Base-by-base conservation (phyloP, 169 alveolate genomes). In the Plasmodium falciparum region DNA sequence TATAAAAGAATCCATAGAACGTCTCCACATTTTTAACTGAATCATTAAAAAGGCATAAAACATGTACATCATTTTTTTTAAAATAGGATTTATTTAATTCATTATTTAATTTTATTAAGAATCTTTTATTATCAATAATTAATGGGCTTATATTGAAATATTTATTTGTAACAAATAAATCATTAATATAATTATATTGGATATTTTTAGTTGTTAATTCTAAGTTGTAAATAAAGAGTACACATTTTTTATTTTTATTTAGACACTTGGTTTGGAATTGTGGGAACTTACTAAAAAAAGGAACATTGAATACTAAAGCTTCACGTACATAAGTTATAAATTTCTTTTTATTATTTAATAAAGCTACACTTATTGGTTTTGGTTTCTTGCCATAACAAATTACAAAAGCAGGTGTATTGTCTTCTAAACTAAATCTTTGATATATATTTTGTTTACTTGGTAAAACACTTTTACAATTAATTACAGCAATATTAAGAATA, bases 231-330 rank as follows among this genome's bases (percentile, higher is more conserved):
- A 85, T 70, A 62, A 85, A 85, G 7, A 85, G 20, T 20, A 85
- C 17, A 59, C 91, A 85, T 85, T 69, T 85, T 50, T 85, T 69
- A 69, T 85, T 85, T 70, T 71, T 58, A 65, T 85, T 85, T 54
- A 85, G 11, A 20, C 91, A 85, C 70, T 85, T 85, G 47, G 88
- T 85, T 59, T 85, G 86, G 20, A 85, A 85, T 71, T 85, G 91
- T 4, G 91, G 91, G n/a, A 85, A 85, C 59, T 85, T 85, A 20
- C 70, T 58, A 85, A 85, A 85, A 70, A 70, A 71, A 7, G 91
- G 86, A 2, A 85, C 91, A 9, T 52, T 20, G 24, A 85, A 85
- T 85, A 85, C 62, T 85, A 85, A 47, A n/a, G 91, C 39, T 17
- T 85, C 86, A 17, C 62, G 61, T 26, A 85, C 58, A 85, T 70